Conservation (phyloP, 2,329 filamentous ascomycete species). For the Apiospora arundinis region DNA sequence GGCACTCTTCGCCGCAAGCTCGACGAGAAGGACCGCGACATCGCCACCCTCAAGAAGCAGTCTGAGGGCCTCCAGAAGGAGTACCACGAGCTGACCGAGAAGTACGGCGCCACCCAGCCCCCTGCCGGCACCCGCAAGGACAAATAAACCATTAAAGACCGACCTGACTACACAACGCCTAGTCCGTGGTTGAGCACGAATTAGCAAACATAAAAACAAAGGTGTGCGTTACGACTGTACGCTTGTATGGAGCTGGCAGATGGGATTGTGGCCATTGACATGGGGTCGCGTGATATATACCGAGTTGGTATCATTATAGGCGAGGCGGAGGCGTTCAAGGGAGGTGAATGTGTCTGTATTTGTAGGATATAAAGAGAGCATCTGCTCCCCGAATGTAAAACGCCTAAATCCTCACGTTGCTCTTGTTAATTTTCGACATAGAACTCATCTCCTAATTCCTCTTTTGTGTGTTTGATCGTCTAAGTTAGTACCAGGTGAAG, state of each 20-base stretch:
- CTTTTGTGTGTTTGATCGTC: background rate
- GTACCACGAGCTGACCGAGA: constrained; percentile 85
- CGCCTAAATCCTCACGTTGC: background rate
- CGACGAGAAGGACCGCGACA: constrained; percentile 79
- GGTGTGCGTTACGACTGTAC: background rate
- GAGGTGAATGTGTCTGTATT: background rate
- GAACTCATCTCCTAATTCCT: no score
- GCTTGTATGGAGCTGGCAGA: background rate
- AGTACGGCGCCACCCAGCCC: constrained; percentile 68
- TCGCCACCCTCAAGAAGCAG: constrained; percentile 93
- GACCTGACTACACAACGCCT: background rate
- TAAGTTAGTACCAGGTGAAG: no score
- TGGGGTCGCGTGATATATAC: background rate
- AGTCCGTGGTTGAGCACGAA: constrained; percentile 16
- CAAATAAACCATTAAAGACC: constrained; percentile 43
- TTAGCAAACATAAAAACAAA: background rate
- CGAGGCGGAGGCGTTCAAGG: background rate
- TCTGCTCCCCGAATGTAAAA: background rate
- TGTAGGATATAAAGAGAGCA: background rate
- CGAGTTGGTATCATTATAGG: background rate
- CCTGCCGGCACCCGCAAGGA: constrained; percentile 64
- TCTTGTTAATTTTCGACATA: background rate
- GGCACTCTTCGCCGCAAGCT: constrained; percentile 73
- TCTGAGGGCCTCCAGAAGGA: constrained; percentile 80
- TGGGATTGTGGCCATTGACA: background rate